A percentile compares a stretch with the other conserved stretches of the same genome.
Evolutionary conservation across 108 stramenopile species (phyloP).

Genomic region (Craspedostauros australis): DNA sequence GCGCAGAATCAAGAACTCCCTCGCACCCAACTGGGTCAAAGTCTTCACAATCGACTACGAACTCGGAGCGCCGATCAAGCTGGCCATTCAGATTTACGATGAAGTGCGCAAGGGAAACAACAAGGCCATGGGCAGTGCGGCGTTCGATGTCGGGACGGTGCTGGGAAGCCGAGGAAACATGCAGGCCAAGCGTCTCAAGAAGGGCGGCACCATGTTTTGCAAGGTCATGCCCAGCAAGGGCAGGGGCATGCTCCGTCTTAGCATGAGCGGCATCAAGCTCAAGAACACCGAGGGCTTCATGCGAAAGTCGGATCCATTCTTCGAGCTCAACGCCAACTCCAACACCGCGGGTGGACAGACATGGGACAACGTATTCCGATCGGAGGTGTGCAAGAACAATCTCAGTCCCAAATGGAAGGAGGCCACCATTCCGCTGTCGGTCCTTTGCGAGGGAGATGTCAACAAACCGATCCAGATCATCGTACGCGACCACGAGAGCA

Average conservation of each 20-base stretch:
- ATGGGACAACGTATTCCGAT: conserved; percentile 46
- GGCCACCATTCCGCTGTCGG: conserved; percentile 27
- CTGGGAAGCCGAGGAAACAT: conserved; percentile 60
- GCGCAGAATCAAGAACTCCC: conserved; percentile 51
- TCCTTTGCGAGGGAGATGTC: conserved; percentile 38
- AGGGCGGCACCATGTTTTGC: conserved; percentile 32
- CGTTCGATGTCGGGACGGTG: conserved; percentile 63
- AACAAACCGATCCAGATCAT: conserved; percentile 35
- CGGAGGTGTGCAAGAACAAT: conserved; percentile 32
- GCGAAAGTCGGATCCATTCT: conserved; percentile 78
- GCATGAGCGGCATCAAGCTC: conserved; percentile 58
- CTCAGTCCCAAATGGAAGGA: conserved; percentile 49
- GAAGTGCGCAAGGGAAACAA: conserved; percentile 41
- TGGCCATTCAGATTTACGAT: conserved; percentile 40
- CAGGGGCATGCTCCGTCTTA: conserved; percentile 23
- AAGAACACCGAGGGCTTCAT: conserved; percentile 76
- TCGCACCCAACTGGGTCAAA: conserved; percentile 61
- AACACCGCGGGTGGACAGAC: conserved; percentile 43
- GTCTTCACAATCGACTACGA: conserved; percentile 58
- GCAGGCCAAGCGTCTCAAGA: conserved; percentile 56
- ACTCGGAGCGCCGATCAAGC: conserved; percentile 49
- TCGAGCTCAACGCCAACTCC: conserved; percentile 39
- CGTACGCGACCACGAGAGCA: conserved; percentile 44
- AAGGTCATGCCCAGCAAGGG: conserved; percentile 27
- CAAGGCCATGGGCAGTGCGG: conserved; percentile 53